Base-by-base conservation (phyloP, 306 rosid genomes). In the Parietaria judaica region DNA sequence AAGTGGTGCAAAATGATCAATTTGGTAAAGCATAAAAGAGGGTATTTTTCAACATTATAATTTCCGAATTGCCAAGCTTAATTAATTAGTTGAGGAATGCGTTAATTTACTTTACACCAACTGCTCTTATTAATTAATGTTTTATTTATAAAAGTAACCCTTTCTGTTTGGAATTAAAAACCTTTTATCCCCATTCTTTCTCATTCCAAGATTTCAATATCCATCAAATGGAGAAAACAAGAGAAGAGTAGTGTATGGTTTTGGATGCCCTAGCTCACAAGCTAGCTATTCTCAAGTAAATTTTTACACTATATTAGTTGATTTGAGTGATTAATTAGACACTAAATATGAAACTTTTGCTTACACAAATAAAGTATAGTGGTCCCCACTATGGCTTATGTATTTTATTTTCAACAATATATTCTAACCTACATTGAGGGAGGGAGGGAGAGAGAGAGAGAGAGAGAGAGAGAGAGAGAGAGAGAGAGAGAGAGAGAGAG, bases 361-460 rank as follows among this genome's bases (percentile, higher is more conserved):
- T 16, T 52, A 54, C 60, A 62, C 36, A 17, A 53, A 44, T 41
- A 60, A 8, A 46, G 23, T 46, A 23, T 2, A 15, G 45, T 80
- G 84, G 89, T 80, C 83, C 15, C 46, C 7, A 13, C 2, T 52
- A 16, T 14, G 14, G 45, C 1, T 41, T 41, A 36, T 65, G 36
- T 0, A 58, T 49, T 34, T 51, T 10, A 64, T 67, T 66, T 75
- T 56, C 48, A 47, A 41, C 63, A 67, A 67, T 54, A 67, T 54
- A 56, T 35, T 10, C 61, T 15, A 72, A 47, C 63, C 47, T 69
- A 60, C 48, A 74, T 73, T n/a, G 13, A 12, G n/a, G 8, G 8
- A 36, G 23, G 6, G 45, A 23, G 35, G 62, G 39, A 56, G 37
- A 60, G 61, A 4, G 7, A 39, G 7, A 39, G 7, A 3, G 7